Conservation (phyloP, 1,284 basidiomycete species). For the Serendipita sp. region DNA sequence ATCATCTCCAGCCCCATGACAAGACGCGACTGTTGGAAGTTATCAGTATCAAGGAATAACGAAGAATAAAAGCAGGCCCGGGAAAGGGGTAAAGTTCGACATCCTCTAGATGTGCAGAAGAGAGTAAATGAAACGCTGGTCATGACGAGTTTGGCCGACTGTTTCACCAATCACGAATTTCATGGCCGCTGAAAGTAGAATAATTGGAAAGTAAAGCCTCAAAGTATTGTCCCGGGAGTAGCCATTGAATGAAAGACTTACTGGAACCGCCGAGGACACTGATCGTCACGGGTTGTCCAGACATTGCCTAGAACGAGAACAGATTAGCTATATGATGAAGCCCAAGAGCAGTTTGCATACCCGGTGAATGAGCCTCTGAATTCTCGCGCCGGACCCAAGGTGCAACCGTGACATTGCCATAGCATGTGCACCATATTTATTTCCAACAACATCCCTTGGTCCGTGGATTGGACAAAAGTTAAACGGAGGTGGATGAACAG, state of each 20-base stretch:
- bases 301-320: conserved; percentile 43
- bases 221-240: neutral
- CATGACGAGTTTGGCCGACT: neutral
- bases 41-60: neutral
- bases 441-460: conserved; percentile 61
- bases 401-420: conserved; percentile 69
- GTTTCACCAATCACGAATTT: neutral
- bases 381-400: conserved; percentile 66
- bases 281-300: conserved; percentile 78
- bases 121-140: neutral
- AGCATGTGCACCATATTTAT: conserved; percentile 62
- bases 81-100: neutral
- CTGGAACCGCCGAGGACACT: conserved; percentile 81
- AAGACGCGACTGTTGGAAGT: conserved; percentile 56
- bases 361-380: conserved; percentile 67
- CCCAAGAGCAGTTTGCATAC: neutral
- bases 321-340: neutral
- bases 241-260: conserved; percentile 27
- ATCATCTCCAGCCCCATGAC: conserved; percentile 87
- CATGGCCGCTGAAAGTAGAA: neutral
- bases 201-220: neutral
- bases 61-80: conserved; percentile 3
- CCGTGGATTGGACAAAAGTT: conserved; percentile 81
- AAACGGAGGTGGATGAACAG: conserved; percentile 58
- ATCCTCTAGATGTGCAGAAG: neutral